Evolutionary conservation across 805 yeast genomes (phyloP).

Genomic region (Nadsonia fulvescens): DNA sequence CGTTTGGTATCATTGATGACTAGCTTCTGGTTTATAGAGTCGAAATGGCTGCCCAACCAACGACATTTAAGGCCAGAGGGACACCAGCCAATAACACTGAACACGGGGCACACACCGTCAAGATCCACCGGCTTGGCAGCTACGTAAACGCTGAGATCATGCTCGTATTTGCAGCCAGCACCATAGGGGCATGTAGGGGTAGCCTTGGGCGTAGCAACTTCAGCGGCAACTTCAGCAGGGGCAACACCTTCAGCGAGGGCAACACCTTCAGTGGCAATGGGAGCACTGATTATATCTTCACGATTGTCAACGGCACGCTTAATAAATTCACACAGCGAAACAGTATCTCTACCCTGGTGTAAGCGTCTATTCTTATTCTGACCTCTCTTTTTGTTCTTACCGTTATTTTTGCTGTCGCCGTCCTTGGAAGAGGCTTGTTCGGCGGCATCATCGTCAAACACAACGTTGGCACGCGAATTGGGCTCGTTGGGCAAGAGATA

Average conservation of each 20-base stretch:
- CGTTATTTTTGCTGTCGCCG: constrained; percentile 23
- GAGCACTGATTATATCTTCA: no score
- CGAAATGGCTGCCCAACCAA: constrained; percentile 60
- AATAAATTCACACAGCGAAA: constrained; percentile 47
- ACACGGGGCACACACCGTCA: constrained; percentile 73
- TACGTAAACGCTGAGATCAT: constrained; percentile 52
- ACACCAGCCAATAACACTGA: constrained; percentile 65
- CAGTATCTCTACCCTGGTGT: constrained; percentile 43
- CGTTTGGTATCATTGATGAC: constrained; percentile 27
- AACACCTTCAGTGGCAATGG: no score
- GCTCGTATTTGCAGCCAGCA: constrained; percentile 57
- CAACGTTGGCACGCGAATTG: constrained; percentile 7
- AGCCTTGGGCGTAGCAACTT: constrained; percentile 2
- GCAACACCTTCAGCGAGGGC: no score
- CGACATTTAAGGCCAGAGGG: constrained; percentile 87
- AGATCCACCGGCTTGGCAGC: constrained; percentile 51
- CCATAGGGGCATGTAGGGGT: constrained; percentile 36
- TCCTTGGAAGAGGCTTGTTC: no score
- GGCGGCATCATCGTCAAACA: constrained; percentile 12
- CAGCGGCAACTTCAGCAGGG: constrained; percentile 14
- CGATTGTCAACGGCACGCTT: constrained; percentile 23
- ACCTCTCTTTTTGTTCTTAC: constrained; percentile 40
- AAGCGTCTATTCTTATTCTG: constrained; percentile 74
- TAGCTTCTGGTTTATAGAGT: constrained; percentile 21
- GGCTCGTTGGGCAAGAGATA: constrained; percentile 25